A percentile compares a stretch with the other conserved stretches of the same genome.
These are phyloP conservation scores for Chalara sp. DNA, from an alignment of 2,329 filamentous ascomycete genomes.

Conservation along the genomic window DNA sequence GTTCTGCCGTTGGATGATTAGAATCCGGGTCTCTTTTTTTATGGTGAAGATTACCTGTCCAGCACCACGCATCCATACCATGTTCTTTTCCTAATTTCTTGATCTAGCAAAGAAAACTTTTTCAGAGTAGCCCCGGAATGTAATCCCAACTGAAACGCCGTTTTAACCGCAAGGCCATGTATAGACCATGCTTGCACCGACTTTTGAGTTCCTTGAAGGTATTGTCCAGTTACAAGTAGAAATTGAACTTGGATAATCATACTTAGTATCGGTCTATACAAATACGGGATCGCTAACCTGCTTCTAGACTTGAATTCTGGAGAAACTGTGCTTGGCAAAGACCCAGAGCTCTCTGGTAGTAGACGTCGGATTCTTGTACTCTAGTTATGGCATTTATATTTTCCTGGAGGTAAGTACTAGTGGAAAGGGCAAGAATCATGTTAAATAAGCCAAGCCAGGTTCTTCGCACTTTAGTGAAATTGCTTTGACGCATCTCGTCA, in stretches of 20 bases:
- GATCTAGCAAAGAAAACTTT: conserved; percentile 33
- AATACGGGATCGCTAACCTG: conserved; percentile 21
- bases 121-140: conserved; percentile 35
- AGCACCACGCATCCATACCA: conserved; percentile 44
- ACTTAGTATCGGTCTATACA: background rate
- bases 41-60: conserved; percentile 26
- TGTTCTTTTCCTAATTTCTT: conserved; percentile 39
- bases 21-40: too few species aligned
- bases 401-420: conserved; percentile 27
- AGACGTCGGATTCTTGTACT: conserved; percentile 35
- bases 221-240: conserved; percentile 42
- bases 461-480: conserved; percentile 32
- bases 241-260: conserved; percentile 34
- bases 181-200: conserved; percentile 47
- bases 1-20: conserved; percentile 13
- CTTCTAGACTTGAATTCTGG: conserved; percentile 37
- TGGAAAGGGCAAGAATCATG: conserved; percentile 42
- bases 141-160: conserved; percentile 43
- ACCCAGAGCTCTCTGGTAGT: conserved; percentile 35
- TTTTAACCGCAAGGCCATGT: conserved; percentile 45
- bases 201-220: conserved; percentile 46
- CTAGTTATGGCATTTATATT: conserved; percentile 29
- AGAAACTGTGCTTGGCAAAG: conserved; percentile 37
- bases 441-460: conserved; percentile 45
- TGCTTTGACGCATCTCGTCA: conserved; percentile 23